Evolutionary conservation across 2,329 filamentous ascomycete genomes (phyloP).

Genomic region (Fusarium pininemorale): DNA sequence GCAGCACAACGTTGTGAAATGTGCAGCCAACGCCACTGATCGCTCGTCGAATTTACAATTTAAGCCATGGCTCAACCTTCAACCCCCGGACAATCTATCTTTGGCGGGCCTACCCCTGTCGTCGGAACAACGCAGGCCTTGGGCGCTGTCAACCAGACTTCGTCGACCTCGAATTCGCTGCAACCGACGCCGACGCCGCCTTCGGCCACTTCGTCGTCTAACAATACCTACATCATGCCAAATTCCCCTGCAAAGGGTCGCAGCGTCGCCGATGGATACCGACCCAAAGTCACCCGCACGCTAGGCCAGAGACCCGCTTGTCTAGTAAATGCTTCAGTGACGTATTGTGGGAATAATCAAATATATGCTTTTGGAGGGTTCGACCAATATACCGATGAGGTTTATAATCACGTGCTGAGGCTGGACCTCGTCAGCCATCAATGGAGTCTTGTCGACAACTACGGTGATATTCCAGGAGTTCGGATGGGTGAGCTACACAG

Average conservation of each 20-base stretch:
- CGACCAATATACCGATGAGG: conserved; percentile 98
- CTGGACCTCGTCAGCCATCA: conserved; percentile 88
- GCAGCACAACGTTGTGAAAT: conserved; percentile 32
- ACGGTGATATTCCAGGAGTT: conserved; percentile 96
- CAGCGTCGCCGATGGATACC: conserved; percentile 76
- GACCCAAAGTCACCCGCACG: conserved; percentile 82
- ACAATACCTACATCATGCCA: conserved; percentile 91
- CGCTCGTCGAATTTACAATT: conserved; percentile 26
- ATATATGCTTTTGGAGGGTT: conserved; percentile 99
- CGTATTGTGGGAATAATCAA: conserved; percentile 96
- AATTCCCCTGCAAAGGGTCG: conserved; percentile 79
- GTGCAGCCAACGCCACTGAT: conserved; percentile 35
- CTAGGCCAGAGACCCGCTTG: conserved; percentile 87
- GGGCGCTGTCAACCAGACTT: conserved; percentile 39
- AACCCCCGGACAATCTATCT: conserved; percentile 59
- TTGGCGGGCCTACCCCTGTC: conserved; percentile 53
- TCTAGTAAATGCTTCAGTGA: conserved; percentile 96
- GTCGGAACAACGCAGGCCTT: conserved; percentile 39
- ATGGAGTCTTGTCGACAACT: conserved; percentile 98
- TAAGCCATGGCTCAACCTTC: conserved; percentile 57
- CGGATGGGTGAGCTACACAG: conserved; percentile 79
- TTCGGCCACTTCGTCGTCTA: conserved; percentile 57
- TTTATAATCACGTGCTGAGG: conserved; percentile 96
- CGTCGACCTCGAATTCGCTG: conserved; percentile 41
- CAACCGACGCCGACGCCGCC: conserved; percentile 38